These are phyloP conservation scores for Thraustotheca clavata DNA, from an alignment of 352 stramenopile genomes.

Conservation along the genomic window DNA sequence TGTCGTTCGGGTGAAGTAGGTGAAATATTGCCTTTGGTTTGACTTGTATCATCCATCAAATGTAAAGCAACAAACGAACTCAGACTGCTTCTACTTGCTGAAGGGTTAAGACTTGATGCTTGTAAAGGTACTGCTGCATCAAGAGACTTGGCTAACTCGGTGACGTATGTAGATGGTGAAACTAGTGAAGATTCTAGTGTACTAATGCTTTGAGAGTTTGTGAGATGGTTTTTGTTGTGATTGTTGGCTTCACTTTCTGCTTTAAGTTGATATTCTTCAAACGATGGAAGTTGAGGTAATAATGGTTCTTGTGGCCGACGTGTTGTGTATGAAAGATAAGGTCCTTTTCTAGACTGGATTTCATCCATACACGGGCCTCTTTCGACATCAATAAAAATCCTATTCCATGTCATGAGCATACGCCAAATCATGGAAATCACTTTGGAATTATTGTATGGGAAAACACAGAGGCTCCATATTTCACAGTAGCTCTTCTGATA, in stretches of 20 bases:
- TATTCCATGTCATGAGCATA: background rate
- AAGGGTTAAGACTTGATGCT: background rate
- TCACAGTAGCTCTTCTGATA: constrained; percentile 29
- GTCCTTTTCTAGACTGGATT: background rate
- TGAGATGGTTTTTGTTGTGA: constrained; percentile 21
- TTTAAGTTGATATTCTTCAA: constrained; percentile 37
- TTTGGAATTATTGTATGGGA: constrained; percentile 31
- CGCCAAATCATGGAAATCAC: constrained; percentile 7
- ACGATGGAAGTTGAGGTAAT: constrained; percentile 35
- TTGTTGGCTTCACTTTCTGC: constrained; percentile 34
- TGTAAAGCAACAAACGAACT: background rate
- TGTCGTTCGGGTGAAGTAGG: background rate
- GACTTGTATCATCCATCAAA: background rate
- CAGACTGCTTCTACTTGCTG: background rate
- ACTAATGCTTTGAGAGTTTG: constrained; percentile 19
- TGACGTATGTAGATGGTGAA: background rate
- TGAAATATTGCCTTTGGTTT: background rate
- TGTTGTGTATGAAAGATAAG: constrained; percentile 66
- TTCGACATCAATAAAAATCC: constrained; percentile 13
- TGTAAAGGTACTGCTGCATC: background rate
- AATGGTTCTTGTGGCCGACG: constrained; percentile 36
- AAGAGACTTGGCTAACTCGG: constrained; percentile 2
- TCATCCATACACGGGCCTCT: constrained; percentile 5
- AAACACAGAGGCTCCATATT: constrained; percentile 31
- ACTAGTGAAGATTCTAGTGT: background rate